Percentiles rank a stretch among this genome's conserved stretches.
phyloP scores from a whole-genome alignment of 2,329 filamentous ascomycete genomes.

The Pseudogymnoascus sp. region DNA sequence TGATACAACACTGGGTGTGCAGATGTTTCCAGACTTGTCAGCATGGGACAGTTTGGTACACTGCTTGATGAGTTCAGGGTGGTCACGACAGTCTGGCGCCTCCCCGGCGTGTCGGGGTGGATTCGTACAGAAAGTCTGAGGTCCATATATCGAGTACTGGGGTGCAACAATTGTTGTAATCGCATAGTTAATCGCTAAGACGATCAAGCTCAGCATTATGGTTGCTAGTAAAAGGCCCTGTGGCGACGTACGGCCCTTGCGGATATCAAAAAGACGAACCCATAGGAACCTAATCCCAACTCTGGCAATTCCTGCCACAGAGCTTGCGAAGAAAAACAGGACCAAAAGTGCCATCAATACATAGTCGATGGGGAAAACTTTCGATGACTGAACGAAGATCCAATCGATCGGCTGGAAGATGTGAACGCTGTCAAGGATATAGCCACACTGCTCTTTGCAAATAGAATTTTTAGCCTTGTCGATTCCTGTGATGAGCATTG shows the following conservation, averaged over 20 bases:
- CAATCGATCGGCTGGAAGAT: conserved; percentile 95
- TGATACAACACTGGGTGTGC: conserved; percentile 83
- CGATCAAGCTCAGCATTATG: conserved; percentile 81
- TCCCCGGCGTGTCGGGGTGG: conserved; percentile 52
- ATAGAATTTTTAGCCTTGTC: conserved; percentile 95
- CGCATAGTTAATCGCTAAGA: conserved; percentile 85
- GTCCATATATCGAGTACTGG: conserved; percentile 89
- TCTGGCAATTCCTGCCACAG: conserved; percentile 75
- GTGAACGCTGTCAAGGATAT: conserved; percentile 77
- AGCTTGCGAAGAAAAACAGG: conserved; percentile 80
- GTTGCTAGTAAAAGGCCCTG: conserved; percentile 88
- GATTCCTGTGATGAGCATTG: conserved; percentile 90
- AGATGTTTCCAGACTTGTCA: conserved; percentile 66
- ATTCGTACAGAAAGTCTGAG: conserved; percentile 86
- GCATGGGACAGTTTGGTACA: conserved; percentile 73
- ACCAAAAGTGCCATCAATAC: conserved; percentile 77
- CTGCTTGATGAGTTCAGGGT: conserved; percentile 63
- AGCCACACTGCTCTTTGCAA: conserved; percentile 85
- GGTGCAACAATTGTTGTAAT: conserved; percentile 91
- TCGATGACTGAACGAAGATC: conserved; percentile 72
- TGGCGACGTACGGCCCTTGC: conserved; percentile 79
- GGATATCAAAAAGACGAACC: conserved; percentile 86
- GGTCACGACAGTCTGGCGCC: conserved; percentile 66
- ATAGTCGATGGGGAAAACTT: conserved; percentile 87
- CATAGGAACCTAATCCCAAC: conserved; percentile 95